These are phyloP conservation scores for Cyberlindnera japonica DNA, from an alignment of 805 yeast species.

Conservation along the genomic window DNA sequence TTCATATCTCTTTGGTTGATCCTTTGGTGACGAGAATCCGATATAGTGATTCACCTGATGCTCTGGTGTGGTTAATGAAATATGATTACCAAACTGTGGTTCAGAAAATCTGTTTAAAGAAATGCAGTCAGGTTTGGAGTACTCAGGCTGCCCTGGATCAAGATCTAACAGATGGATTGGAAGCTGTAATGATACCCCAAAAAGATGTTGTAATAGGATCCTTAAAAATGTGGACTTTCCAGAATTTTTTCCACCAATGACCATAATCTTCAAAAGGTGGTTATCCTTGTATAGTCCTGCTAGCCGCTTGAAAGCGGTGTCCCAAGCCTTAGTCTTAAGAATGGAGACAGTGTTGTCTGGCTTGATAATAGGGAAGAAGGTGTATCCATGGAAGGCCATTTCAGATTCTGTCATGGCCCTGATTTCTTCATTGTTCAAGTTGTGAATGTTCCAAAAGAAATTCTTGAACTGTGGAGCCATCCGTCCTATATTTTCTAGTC, in stretches of 20 bases:
- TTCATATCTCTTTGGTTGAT: constrained; percentile 56
- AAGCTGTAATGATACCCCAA: constrained; percentile 25
- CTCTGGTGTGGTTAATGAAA: constrained; percentile 19
- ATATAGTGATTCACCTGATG: constrained; percentile 35
- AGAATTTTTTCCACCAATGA: constrained; percentile 57
- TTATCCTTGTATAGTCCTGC: constrained; percentile 32
- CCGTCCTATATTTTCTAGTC: constrained; percentile 41
- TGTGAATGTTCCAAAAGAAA: constrained; percentile 30
- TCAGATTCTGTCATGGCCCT: constrained; percentile 18
- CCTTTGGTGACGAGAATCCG: constrained; percentile 69
- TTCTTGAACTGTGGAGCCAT: constrained; percentile 45
- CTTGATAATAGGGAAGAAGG: constrained; percentile 36
- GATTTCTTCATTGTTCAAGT: constrained; percentile 4
- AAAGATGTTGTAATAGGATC: constrained; percentile 46
- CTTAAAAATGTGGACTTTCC: constrained; percentile 78
- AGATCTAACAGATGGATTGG: constrained; percentile 58
- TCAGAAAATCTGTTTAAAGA: constrained; percentile 42
- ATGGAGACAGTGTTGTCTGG: constrained; percentile 27
- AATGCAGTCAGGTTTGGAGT: constrained; percentile 65
- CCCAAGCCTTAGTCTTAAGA: constrained; percentile 29
- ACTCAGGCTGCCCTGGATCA: constrained; percentile 90
- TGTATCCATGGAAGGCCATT: constrained; percentile 28
- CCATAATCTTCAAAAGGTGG: constrained; percentile 28
- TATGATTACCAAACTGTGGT: constrained; percentile 36
- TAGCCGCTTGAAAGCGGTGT: constrained; percentile 38